Evolutionary conservation across 2,329 filamentous ascomycete species (phyloP).

Genomic region (Grosmannia penicillata): DNA sequence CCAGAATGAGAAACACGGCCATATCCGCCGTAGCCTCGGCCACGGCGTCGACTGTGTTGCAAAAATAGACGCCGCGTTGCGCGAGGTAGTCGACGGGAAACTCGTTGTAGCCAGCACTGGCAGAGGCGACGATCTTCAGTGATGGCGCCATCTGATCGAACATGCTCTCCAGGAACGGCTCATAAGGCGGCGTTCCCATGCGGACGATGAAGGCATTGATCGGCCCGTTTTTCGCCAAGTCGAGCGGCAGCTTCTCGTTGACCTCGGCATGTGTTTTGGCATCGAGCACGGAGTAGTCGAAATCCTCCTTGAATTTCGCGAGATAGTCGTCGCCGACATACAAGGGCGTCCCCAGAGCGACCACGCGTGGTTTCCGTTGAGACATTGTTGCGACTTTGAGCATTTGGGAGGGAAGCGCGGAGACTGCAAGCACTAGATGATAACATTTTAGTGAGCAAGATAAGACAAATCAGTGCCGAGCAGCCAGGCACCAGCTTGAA

Average conservation of each 20-base stretch:
- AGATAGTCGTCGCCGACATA: conserved; percentile 25
- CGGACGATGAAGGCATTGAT: conserved; percentile 32
- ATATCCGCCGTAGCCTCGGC: conserved; percentile 25
- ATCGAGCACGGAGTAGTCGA: conserved; percentile 23
- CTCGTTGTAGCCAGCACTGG: conserved; percentile 31
- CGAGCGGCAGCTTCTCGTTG: conserved; percentile 19
- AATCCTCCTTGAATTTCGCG: conserved; percentile 20
- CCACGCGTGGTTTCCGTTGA: conserved; percentile 25
- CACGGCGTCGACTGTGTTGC: conserved; percentile 36
- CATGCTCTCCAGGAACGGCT: conserved; percentile 32
- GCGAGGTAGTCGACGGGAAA: conserved; percentile 29
- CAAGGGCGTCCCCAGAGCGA: conserved; percentile 24
- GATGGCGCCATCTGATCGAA: conserved; percentile 23
- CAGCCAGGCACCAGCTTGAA: no score
- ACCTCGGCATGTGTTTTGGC: conserved; percentile 22
- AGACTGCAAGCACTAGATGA: no score
- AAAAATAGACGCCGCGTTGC: conserved; percentile 30
- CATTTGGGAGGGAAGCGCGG: background rate
- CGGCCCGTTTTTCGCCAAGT: conserved; percentile 21
- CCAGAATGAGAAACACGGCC: conserved; percentile 16
- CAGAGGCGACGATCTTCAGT: conserved; percentile 30
- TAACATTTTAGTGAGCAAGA: no score
- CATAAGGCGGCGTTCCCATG: conserved; percentile 32
- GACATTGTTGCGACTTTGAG: no score
- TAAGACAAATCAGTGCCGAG: no score